These are phyloP conservation scores for Tricladium varicosporioides DNA, from an alignment of 2,329 filamentous ascomycete genomes.

Conservation along the genomic window DNA sequence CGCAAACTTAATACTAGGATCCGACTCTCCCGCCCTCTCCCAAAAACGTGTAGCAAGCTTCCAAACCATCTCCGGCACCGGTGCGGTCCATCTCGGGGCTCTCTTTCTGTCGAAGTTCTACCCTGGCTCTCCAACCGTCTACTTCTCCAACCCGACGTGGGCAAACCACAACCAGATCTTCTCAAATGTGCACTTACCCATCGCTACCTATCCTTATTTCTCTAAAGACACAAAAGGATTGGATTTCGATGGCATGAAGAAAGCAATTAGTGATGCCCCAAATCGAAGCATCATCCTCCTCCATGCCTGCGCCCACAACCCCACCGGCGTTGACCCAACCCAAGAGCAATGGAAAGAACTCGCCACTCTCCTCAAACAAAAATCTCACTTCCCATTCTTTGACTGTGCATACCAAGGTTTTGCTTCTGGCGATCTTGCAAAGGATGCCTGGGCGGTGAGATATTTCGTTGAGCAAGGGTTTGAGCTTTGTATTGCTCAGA, in stretches of 20 bases:
- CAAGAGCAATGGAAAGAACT: slow-evolving; percentile 93
- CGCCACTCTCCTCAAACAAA: slow-evolving; percentile 70
- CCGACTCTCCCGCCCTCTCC: slow-evolving; percentile 73
- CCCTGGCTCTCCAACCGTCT: slow-evolving; percentile 70
- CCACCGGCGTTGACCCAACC: slow-evolving; percentile 93
- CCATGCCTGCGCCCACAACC: slow-evolving; percentile 97
- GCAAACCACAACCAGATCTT: slow-evolving; percentile 99
- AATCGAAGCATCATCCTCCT: slow-evolving; percentile 83
- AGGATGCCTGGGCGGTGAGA: slow-evolving; percentile 87
- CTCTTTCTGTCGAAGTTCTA: slow-evolving; percentile 95
- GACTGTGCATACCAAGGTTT: slow-evolving; percentile 98
- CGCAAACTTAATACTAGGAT: slow-evolving; percentile 83
- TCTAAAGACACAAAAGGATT: slow-evolving; percentile 83
- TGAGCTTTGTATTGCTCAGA: slow-evolving; percentile 84
- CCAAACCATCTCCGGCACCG: slow-evolving; percentile 96
- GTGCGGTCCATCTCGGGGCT: slow-evolving; percentile 88
- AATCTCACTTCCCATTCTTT: slow-evolving; percentile 95
- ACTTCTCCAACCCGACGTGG: slow-evolving; percentile 95
- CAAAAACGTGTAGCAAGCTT: slow-evolving; percentile 80
- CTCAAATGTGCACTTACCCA: slow-evolving; percentile 76
- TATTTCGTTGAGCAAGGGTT: slow-evolving; percentile 93
- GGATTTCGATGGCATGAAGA: slow-evolving; percentile 86
- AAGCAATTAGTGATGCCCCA: slow-evolving; percentile 66
- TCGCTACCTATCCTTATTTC: slow-evolving; percentile 92
- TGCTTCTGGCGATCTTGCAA: slow-evolving; percentile 81